phyloP scores from a whole-genome alignment of 805 yeast genomes.

The Ascoidea asiatica region DNA sequence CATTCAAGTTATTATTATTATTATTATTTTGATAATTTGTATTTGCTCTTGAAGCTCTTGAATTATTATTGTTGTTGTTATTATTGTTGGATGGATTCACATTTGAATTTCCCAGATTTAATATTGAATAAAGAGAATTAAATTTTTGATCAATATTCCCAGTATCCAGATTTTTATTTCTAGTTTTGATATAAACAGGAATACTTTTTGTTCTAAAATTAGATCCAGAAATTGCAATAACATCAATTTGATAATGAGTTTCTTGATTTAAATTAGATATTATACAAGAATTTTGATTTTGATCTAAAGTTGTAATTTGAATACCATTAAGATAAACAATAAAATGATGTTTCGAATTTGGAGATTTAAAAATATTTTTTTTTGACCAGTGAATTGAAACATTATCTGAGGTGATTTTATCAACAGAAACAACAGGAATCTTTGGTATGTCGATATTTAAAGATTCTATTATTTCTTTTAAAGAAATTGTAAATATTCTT shows the following conservation, averaged over 20 bases:
- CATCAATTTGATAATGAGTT: slow-evolving; percentile 9
- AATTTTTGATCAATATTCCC: neutral
- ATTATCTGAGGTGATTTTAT: neutral
- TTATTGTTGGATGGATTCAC: neutral
- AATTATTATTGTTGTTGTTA: neutral
- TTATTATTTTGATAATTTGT: slow-evolving; percentile 1
- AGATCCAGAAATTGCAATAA: slow-evolving; percentile 4
- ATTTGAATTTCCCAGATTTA: neutral
- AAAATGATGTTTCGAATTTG: too few relatives aligned
- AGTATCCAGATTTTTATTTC: neutral
- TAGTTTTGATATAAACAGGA: slow-evolving; percentile 4
- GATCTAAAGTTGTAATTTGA: slow-evolving; percentile 3
- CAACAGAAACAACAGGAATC: neutral
- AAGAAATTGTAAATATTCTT: neutral
- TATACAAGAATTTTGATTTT: slow-evolving; percentile 4
- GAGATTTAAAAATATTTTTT: neutral
- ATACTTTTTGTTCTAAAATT: slow-evolving; percentile 6
- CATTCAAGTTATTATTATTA: too few relatives aligned
- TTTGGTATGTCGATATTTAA: neutral
- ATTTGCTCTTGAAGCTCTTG: slow-evolving; percentile 7
- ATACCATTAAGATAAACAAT: neutral
- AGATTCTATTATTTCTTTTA: neutral
- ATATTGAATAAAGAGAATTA: neutral
- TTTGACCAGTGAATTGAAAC: neutral
- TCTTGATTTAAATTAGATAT: slow-evolving; percentile 5